Evolutionary conservation across 805 yeast species (phyloP).

Genomic region (Ogataea minuta): DNA sequence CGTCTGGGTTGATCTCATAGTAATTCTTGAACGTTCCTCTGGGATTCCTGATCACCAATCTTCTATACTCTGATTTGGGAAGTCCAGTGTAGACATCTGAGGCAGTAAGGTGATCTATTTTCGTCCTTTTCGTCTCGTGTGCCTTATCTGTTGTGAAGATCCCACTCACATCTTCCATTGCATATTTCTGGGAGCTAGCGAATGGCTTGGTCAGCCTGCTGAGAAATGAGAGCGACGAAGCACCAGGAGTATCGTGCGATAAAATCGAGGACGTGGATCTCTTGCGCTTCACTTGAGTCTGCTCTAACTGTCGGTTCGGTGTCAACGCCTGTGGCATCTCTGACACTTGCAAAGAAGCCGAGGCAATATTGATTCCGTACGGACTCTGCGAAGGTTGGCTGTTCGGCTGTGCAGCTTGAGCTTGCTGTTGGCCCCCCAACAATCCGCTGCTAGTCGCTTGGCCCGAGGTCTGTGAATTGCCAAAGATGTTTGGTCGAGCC

Average conservation of each 20-base stretch:
- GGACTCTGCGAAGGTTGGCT: slow-evolving; percentile 20
- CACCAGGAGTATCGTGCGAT: slow-evolving; percentile 12
- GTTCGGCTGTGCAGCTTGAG: slow-evolving; percentile 12
- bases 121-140: slow-evolving; percentile 3
- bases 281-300: slow-evolving; percentile 23
- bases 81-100: background rate
- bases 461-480: slow-evolving; percentile 27
- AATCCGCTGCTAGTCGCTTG: slow-evolving; percentile 22
- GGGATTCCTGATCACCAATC: slow-evolving; percentile 26
- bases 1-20: slow-evolving; percentile 33
- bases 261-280: slow-evolving; percentile 22
- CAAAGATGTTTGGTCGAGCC: slow-evolving; percentile 24
- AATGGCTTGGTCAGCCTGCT: slow-evolving; percentile 23
- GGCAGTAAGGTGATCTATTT: background rate
- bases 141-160: slow-evolving; percentile 27
- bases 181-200: slow-evolving; percentile 18
- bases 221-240: slow-evolving; percentile 17
- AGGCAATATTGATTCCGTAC: slow-evolving; percentile 26
- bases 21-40: slow-evolving; percentile 27
- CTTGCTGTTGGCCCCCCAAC: slow-evolving; percentile 13
- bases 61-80: slow-evolving; percentile 27
- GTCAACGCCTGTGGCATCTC: slow-evolving; percentile 35
- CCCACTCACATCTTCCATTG: slow-evolving; percentile 31
- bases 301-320: slow-evolving; percentile 12
- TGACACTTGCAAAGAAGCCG: slow-evolving; percentile 8